phyloP scores from a whole-genome alignment of 495 filamentous ascomycete genomes.

The Antarctomyces pellizariae region DNA sequence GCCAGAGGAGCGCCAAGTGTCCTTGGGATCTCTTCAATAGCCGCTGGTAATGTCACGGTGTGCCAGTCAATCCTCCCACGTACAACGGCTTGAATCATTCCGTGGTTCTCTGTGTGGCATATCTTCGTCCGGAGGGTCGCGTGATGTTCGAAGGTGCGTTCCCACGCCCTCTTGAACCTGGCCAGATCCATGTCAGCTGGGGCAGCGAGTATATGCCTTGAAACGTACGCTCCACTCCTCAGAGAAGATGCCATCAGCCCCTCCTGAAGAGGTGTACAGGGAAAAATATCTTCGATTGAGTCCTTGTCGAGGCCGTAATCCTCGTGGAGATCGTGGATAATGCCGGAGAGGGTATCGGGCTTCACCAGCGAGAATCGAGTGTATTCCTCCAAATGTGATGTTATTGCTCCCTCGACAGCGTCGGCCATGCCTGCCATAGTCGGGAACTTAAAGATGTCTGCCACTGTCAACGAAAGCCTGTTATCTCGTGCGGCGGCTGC shows the following conservation, averaged over 20 bases:
- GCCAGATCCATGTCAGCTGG: conserved; percentile 19
- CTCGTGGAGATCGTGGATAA: not conserved
- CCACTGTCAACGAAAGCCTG: conserved; percentile 19
- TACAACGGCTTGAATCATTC: conserved; percentile 29
- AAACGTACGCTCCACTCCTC: conserved; percentile 34
- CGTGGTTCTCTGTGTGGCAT: conserved; percentile 19
- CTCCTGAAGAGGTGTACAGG: conserved; percentile 49
- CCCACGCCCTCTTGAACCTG: conserved; percentile 30
- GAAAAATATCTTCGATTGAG: conserved; percentile 39
- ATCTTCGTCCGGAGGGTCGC: conserved; percentile 34
- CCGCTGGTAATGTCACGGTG: not conserved
- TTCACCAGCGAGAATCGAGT: conserved; percentile 1
- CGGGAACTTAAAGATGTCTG: conserved; percentile 20
- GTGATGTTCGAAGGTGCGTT: conserved; percentile 19
- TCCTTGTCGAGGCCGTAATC: conserved; percentile 7
- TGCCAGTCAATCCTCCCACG: conserved; percentile 8
- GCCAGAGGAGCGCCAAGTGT: conserved; percentile 8
- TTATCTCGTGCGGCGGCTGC: conserved; percentile 19
- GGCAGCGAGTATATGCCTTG: conserved; percentile 23
- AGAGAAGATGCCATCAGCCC: conserved; percentile 39
- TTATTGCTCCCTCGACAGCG: too few species aligned
- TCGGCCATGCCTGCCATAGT: conserved; percentile 19
- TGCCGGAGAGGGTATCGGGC: not conserved
- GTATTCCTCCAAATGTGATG: too few species aligned
- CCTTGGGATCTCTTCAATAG: not conserved